Evolutionary conservation across 192 early-diverging fungal species (phyloP).

Genomic region (Pilobolus umbonatus): DNA sequence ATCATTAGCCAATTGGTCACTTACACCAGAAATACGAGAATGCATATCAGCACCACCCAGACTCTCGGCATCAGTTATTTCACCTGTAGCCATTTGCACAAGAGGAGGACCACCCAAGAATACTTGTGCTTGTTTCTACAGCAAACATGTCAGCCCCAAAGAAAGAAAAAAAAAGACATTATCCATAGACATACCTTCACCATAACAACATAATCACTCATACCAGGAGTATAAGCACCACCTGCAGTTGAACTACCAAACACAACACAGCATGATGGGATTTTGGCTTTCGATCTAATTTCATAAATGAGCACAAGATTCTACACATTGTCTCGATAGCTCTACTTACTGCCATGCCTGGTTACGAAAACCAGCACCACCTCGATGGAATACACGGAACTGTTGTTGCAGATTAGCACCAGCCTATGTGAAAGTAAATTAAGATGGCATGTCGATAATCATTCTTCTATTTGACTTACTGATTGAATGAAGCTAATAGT

Average conservation of each 20-base stretch:
- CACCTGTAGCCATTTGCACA: constrained; percentile 67
- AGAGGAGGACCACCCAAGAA: constrained; percentile 65
- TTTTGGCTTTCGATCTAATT: constrained; percentile 53
- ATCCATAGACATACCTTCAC: constrained; percentile 42
- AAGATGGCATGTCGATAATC: not conserved
- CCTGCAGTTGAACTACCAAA: constrained; percentile 67
- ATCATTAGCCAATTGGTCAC: constrained; percentile 58
- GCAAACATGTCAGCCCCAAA: not conserved
- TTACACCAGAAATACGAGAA: constrained; percentile 56
- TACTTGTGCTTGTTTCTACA: constrained; percentile 56
- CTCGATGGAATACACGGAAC: constrained; percentile 59
- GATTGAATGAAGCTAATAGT: constrained; percentile 54
- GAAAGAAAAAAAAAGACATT: not conserved
- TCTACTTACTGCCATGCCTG: constrained; percentile 43
- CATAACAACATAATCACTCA: constrained; percentile 65
- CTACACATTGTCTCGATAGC: too few relatives aligned
- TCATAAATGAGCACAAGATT: too few relatives aligned
- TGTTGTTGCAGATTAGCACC: constrained; percentile 65
- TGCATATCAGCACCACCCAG: constrained; percentile 71
- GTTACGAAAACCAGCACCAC: constrained; percentile 58
- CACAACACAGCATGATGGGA: constrained; percentile 59
- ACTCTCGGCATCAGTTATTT: constrained; percentile 57
- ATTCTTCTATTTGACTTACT: constrained; percentile 24
- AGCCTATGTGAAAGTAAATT: constrained; percentile 32
- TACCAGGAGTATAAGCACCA: constrained; percentile 59